Percentiles rank a stretch among this genome's conserved stretches.
Conservation (phyloP, 495 filamentous ascomycete genomes). For the Xylaria palmicola region DNA sequence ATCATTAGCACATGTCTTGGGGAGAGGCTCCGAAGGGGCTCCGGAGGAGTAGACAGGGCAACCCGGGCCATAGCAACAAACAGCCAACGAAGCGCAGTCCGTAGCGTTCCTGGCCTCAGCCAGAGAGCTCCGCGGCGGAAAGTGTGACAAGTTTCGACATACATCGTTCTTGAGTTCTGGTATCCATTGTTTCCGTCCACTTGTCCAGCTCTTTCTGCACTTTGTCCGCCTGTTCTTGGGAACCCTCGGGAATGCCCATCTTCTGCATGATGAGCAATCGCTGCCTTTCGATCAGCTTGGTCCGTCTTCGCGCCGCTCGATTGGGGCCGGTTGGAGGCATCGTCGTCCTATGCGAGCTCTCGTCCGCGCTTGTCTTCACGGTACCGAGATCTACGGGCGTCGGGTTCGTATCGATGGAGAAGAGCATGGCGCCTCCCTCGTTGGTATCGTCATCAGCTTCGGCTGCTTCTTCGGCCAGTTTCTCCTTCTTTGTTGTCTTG, state of each 20-base stretch:
- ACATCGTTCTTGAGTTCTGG: neutral
- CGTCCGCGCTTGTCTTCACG: neutral
- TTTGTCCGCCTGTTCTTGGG: slow-evolving; percentile 11
- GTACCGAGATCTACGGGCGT: slow-evolving; percentile 16
- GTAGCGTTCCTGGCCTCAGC: neutral
- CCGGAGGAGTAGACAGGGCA: neutral
- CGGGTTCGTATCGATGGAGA: slow-evolving; percentile 24
- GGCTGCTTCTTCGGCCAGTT: neutral
- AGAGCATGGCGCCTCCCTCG: slow-evolving; percentile 12
- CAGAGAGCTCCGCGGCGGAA: neutral
- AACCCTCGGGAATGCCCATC: slow-evolving; percentile 17
- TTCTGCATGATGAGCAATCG: slow-evolving; percentile 20
- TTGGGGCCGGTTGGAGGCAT: slow-evolving; percentile 16
- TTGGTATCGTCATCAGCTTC: neutral
- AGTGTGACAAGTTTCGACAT: neutral
- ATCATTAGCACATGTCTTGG: neutral
- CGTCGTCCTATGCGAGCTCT: neutral
- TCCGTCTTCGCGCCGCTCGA: slow-evolving; percentile 25
- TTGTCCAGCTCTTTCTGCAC: slow-evolving; percentile 20
- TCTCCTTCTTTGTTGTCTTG: slow-evolving; percentile 16
- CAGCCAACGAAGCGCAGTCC: neutral
- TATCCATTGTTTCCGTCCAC: slow-evolving; percentile 18
- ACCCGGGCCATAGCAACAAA: too few relatives aligned
- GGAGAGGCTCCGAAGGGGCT: neutral
- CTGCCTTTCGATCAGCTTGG: slow-evolving; percentile 25